phyloP scores from a whole-genome alignment of 164 flowering plant genomes.

The Macadamia integrifolia region DNA sequence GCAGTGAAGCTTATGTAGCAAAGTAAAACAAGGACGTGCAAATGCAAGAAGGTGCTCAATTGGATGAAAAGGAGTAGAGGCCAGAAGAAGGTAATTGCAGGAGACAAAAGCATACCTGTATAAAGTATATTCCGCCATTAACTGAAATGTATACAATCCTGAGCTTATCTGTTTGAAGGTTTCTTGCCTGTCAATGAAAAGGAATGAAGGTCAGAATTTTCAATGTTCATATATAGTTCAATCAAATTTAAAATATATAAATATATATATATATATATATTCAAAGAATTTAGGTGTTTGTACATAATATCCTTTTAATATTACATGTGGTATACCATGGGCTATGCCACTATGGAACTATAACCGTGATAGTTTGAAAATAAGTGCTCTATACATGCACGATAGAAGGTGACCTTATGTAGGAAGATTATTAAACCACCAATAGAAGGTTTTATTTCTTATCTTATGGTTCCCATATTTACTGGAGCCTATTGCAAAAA shows the following conservation, averaged over 20 bases:
- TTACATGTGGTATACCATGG: no score
- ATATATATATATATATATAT: no score
- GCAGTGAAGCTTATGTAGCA: neutral
- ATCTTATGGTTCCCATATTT: no score
- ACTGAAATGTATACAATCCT: conserved; percentile 53
- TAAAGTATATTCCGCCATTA: conserved; percentile 53
- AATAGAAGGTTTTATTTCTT: no score
- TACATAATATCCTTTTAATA: no score
- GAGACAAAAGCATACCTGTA: conserved; percentile 46
- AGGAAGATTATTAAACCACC: no score
- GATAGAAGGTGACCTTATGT: no score
- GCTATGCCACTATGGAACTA: no score
- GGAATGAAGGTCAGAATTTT: neutral
- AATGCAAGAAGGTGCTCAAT: neutral
- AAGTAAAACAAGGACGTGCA: neutral
- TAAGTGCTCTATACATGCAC: no score
- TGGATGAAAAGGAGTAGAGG: neutral
- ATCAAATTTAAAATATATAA: neutral
- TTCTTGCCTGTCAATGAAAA: conserved; percentile 62
- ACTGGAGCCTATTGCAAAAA: no score
- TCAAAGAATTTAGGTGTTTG: no score
- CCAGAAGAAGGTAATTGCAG: neutral
- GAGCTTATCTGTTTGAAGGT: conserved; percentile 81
- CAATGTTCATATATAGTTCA: neutral
- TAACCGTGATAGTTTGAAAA: no score